Evolutionary conservation across 1,284 basidiomycete genomes (phyloP).

Genomic region (Ceratobasidium sp.): DNA sequence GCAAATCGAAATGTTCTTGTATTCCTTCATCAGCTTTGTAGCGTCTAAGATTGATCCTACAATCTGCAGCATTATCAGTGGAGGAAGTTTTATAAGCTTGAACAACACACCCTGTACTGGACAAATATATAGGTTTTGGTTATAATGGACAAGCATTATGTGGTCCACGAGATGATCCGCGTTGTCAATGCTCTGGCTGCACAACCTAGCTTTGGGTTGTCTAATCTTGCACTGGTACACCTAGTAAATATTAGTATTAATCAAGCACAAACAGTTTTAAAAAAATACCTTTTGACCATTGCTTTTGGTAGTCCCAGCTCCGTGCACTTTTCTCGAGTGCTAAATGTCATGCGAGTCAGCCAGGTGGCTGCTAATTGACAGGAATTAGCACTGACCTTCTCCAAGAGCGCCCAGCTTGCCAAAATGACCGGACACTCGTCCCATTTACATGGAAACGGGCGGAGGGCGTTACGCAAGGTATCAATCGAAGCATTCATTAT

Average conservation of each 20-base stretch:
- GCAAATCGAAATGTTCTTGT: conserved; percentile 12
- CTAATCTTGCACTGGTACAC: conserved; percentile 1
- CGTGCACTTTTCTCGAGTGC: conserved; percentile 26
- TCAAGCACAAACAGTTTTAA: not conserved
- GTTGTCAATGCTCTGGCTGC: not conserved
- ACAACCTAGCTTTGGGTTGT: not conserved
- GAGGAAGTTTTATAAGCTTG: no score
- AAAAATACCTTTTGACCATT: not conserved
- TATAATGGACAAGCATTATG: not conserved
- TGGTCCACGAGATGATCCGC: not conserved
- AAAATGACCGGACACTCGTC: conserved; percentile 2
- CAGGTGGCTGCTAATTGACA: not conserved
- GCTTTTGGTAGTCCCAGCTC: not conserved
- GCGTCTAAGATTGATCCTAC: conserved; percentile 16
- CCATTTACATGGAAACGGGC: conserved; percentile 25
- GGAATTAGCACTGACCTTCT: not conserved
- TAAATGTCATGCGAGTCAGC: not conserved
- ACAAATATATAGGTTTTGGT: not conserved
- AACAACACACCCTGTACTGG: conserved; percentile 21
- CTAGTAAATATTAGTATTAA: not conserved
- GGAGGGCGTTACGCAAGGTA: conserved; percentile 18
- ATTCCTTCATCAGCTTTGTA: not conserved
- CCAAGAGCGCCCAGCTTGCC: conserved; percentile 19
- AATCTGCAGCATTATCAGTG: not conserved
- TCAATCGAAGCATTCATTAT: not conserved